phyloP scores from a whole-genome alignment of 495 filamentous ascomycete genomes.

The Rostrohypoxylon terebratum region DNA sequence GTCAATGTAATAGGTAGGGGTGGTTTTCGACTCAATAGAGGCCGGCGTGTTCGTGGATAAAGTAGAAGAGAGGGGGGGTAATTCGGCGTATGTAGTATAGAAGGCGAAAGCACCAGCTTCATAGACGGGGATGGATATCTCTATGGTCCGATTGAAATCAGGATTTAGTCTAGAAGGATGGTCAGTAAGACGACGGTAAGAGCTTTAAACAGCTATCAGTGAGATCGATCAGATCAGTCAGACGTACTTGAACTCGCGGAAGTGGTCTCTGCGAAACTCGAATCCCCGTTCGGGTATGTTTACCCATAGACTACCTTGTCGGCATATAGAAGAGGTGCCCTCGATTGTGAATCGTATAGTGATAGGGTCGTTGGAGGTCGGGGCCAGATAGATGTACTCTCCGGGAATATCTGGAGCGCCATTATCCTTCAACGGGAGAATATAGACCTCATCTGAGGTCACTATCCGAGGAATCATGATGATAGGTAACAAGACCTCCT shows the following conservation, averaged over 20 bases:
- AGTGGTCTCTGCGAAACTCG: conserved; percentile 79
- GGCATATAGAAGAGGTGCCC: conserved; percentile 94
- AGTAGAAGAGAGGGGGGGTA: conserved; percentile 78
- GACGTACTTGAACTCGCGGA: conserved; percentile 85
- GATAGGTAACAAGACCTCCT: neutral
- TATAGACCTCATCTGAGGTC: conserved; percentile 76
- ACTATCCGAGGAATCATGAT: conserved; percentile 64
- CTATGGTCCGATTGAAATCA: conserved; percentile 90
- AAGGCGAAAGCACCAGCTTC: conserved; percentile 93
- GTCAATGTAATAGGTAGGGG: conserved; percentile 88
- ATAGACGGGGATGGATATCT: conserved; percentile 87
- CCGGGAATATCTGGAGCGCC: conserved; percentile 91
- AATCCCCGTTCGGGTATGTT: conserved; percentile 85
- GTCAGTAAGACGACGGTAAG: conserved; percentile 32
- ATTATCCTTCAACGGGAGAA: conserved; percentile 89
- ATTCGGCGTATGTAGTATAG: conserved; percentile 90
- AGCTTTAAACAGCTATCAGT: conserved; percentile 18
- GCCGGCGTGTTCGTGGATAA: conserved; percentile 52
- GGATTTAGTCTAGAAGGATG: conserved; percentile 75
- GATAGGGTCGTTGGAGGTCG: conserved; percentile 76
- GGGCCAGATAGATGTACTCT: conserved; percentile 89
- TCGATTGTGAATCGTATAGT: conserved; percentile 92
- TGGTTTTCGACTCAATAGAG: conserved; percentile 69
- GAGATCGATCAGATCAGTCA: too few relatives aligned
- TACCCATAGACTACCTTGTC: conserved; percentile 93